Conservation (phyloP, 2,329 filamentous ascomycete species). For the Sporothrix sp. region DNA sequence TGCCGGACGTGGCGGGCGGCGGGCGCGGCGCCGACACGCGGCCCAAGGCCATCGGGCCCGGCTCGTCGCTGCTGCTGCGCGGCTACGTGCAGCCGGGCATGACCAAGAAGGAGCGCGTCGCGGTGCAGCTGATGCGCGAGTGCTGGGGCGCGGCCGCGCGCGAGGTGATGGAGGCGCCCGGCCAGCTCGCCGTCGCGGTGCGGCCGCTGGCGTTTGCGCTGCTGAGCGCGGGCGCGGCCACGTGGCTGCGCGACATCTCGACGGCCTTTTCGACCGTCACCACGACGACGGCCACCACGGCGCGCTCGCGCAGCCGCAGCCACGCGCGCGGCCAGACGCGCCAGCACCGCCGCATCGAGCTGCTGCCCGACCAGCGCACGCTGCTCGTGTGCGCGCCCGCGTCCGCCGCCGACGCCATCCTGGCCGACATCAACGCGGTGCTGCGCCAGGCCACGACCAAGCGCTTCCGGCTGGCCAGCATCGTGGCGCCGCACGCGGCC, state of each 20-base stretch:
- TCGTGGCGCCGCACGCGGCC: background rate
- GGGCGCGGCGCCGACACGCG: background rate
- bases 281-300: constrained; percentile 1
- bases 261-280: constrained; percentile 15
- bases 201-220: constrained; percentile 33
- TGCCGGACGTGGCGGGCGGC: constrained; percentile 23
- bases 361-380: constrained; percentile 21
- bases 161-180: constrained; percentile 35
- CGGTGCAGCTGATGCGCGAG: constrained; percentile 35
- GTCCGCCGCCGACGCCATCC: constrained; percentile 26
- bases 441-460: constrained; percentile 21
- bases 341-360: constrained; percentile 25
- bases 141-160: constrained; percentile 42
- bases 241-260: constrained; percentile 27
- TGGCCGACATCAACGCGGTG: constrained; percentile 26
- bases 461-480: constrained; percentile 2
- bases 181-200: constrained; percentile 32
- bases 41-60: constrained; percentile 10
- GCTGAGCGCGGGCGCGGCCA: constrained; percentile 31
- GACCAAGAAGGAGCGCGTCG: constrained; percentile 32
- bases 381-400: constrained; percentile 30
- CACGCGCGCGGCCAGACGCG: constrained; percentile 22
- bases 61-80: constrained; percentile 3
- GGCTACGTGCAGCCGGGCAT: constrained; percentile 12
- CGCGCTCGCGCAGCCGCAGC: constrained; percentile 23